Evolutionary conservation across 805 yeast species (phyloP).

Genomic region (Phaffomyces antillensis): DNA sequence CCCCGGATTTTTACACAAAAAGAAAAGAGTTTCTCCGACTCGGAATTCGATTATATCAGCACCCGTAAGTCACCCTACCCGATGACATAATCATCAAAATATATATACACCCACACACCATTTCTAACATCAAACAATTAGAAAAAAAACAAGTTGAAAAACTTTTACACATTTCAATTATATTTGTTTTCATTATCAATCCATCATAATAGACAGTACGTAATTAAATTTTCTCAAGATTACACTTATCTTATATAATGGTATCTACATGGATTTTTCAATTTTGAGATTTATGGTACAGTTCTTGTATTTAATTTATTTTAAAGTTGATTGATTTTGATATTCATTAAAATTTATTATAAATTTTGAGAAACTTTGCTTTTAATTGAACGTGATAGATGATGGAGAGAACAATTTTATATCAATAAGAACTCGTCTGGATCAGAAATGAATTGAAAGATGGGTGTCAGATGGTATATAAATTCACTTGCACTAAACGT

Average conservation of each 20-base stretch:
- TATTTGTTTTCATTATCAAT: conserved; percentile 60
- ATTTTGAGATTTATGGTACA: conserved; percentile 3
- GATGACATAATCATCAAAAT: no score
- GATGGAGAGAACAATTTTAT: conserved; percentile 17
- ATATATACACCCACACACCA: not conserved
- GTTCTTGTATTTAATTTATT: conserved; percentile 4
- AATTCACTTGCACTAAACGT: conserved; percentile 4
- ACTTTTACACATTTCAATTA: conserved; percentile 22
- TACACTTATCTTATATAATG: not conserved
- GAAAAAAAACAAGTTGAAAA: not conserved
- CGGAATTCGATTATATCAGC: no score
- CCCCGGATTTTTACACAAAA: no score
- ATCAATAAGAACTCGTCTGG: conserved; percentile 23
- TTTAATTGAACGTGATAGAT: conserved; percentile 18
- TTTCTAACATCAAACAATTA: not conserved
- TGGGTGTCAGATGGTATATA: conserved; percentile 27
- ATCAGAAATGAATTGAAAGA: conserved; percentile 20
- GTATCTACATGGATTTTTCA: no score
- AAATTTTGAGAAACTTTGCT: conserved; percentile 1
- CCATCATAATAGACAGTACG: conserved; percentile 71
- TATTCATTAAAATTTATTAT: conserved; percentile 1
- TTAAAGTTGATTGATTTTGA: not conserved
- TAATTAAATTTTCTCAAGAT: conserved; percentile 15
- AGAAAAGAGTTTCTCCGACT: no score
- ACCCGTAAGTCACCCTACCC: no score